A percentile compares a stretch with the other conserved stretches of the same genome.
phyloP scores from a whole-genome alignment of 129 eudicot species.

The Flaveria linearis region DNA sequence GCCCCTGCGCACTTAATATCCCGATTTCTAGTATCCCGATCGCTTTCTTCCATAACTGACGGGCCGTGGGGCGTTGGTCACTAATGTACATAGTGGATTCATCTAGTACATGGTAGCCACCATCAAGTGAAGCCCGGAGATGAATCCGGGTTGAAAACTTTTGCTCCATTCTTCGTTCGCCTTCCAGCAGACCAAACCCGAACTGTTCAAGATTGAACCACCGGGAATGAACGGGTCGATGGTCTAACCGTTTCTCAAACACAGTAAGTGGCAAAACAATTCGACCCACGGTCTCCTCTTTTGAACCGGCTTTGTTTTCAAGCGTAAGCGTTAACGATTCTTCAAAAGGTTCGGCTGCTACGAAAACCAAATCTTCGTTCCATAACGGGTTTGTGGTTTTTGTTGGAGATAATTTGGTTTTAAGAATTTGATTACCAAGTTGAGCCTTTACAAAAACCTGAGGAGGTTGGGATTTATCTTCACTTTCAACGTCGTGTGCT shows the following conservation, averaged over 20 bases:
- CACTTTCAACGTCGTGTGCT: slow-evolving; percentile 82
- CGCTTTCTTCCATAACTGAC: slow-evolving; percentile 90
- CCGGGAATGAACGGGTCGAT: slow-evolving; percentile 68
- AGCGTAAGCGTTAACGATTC: slow-evolving; percentile 66
- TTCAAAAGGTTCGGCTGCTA: slow-evolving; percentile 95
- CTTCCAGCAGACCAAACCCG: slow-evolving; percentile 76
- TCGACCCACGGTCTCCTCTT: slow-evolving; percentile 79
- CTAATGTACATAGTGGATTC: slow-evolving; percentile 91
- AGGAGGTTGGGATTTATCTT: slow-evolving; percentile 66
- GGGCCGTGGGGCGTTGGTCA: slow-evolving; percentile 83
- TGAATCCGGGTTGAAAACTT: slow-evolving; percentile 85
- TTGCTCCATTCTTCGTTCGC: slow-evolving; percentile 72
- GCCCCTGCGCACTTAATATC: slow-evolving; percentile 81
- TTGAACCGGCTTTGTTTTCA: slow-evolving; percentile 57
- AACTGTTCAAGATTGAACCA: slow-evolving; percentile 87
- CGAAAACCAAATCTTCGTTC: slow-evolving; percentile 86
- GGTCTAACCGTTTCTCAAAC: slow-evolving; percentile 77
- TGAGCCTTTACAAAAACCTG: slow-evolving; percentile 77
- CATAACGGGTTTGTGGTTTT: slow-evolving; percentile 68
- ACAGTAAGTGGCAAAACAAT: slow-evolving; percentile 45
- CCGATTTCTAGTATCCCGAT: slow-evolving; percentile 89
- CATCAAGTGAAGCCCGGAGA: slow-evolving; percentile 82
- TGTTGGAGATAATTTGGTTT: slow-evolving; percentile 57
- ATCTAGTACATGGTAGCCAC: slow-evolving; percentile 91
- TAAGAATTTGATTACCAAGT: slow-evolving; percentile 69